These are phyloP conservation scores for Alternaria metachromatica DNA, from an alignment of 2,329 filamentous ascomycete genomes.

Conservation along the genomic window DNA sequence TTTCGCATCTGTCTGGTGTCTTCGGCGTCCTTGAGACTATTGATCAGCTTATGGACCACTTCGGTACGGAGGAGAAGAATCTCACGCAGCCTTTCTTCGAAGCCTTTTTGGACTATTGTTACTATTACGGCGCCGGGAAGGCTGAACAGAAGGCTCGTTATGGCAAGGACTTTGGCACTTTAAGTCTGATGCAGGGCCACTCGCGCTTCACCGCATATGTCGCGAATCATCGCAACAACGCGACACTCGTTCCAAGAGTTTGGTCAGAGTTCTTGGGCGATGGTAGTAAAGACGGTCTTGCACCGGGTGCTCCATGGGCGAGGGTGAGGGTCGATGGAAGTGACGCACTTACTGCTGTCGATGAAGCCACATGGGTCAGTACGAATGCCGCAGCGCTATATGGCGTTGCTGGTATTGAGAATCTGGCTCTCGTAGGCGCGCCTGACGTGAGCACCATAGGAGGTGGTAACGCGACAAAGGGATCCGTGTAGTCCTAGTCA, in stretches of 20 bases:
- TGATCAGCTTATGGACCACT: constrained; percentile 62
- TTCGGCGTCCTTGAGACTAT: constrained; percentile 67
- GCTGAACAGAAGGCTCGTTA: constrained; percentile 62
- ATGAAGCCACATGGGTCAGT: constrained; percentile 64
- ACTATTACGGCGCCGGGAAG: constrained; percentile 60
- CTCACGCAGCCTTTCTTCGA: constrained; percentile 59
- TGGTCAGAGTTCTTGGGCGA: constrained; percentile 62
- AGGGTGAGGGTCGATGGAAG: constrained; percentile 53
- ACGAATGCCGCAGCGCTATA: constrained; percentile 66
- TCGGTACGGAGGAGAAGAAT: constrained; percentile 41
- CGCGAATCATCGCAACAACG: constrained; percentile 54
- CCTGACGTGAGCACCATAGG: constrained; percentile 22
- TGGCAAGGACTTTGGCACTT: constrained; percentile 55
- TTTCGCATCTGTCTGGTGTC: constrained; percentile 64
- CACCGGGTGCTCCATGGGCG: constrained; percentile 54
- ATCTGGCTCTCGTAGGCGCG: constrained; percentile 53
- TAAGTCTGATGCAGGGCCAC: constrained; percentile 63
- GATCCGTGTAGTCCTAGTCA: not conserved
- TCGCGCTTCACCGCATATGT: constrained; percentile 65
- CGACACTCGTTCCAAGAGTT: constrained; percentile 57
- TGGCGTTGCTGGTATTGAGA: constrained; percentile 64
- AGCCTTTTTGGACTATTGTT: constrained; percentile 67
- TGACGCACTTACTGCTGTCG: constrained; percentile 55
- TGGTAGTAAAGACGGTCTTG: constrained; percentile 40
- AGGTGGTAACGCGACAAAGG: constrained; percentile 17